A percentile compares a stretch with the other conserved stretches of the same genome.
Evolutionary conservation across 2,329 filamentous ascomycete species (phyloP).

Genomic region (Penicillium sumatraense): DNA sequence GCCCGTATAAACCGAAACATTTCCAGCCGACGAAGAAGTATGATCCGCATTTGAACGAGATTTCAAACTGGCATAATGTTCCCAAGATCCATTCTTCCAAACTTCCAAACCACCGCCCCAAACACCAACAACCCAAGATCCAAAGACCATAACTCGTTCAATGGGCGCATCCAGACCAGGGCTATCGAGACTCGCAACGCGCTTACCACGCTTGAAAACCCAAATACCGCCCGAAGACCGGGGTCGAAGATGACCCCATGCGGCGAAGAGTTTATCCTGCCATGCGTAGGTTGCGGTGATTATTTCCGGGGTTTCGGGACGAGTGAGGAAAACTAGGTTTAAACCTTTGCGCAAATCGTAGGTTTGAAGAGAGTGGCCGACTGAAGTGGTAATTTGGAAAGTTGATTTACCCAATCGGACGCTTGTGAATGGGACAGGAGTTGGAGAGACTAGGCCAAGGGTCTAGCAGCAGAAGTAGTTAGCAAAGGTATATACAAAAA

Average conservation of each 20-base stretch:
- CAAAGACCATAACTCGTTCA: constrained; percentile 78
- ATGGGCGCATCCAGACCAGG: constrained; percentile 73
- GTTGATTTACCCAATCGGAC: constrained; percentile 90
- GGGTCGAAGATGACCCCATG: constrained; percentile 71
- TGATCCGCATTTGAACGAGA: constrained; percentile 61
- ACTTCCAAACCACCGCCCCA: constrained; percentile 78
- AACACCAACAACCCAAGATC: constrained; percentile 87
- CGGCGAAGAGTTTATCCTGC: constrained; percentile 86
- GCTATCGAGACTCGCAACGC: constrained; percentile 73
- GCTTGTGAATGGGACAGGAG: constrained; percentile 84
- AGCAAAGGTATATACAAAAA: no score
- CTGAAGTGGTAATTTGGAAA: constrained; percentile 96
- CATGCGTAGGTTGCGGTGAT: constrained; percentile 89
- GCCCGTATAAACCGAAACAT: constrained; percentile 76
- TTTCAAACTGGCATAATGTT: constrained; percentile 86
- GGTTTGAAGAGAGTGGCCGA: constrained; percentile 87
- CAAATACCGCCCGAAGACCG: constrained; percentile 68
- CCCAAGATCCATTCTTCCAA: constrained; percentile 81
- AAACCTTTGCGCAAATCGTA: constrained; percentile 91
- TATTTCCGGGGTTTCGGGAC: constrained; percentile 81
- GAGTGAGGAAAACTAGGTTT: constrained; percentile 89
- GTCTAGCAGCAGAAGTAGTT: constrained; percentile 62
- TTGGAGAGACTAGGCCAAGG: constrained; percentile 90
- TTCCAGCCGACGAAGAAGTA: constrained; percentile 60
- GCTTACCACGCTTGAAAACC: constrained; percentile 90